These are phyloP conservation scores for Priceomyces castillae DNA, from an alignment of 805 yeast species.

Conservation along the genomic window DNA sequence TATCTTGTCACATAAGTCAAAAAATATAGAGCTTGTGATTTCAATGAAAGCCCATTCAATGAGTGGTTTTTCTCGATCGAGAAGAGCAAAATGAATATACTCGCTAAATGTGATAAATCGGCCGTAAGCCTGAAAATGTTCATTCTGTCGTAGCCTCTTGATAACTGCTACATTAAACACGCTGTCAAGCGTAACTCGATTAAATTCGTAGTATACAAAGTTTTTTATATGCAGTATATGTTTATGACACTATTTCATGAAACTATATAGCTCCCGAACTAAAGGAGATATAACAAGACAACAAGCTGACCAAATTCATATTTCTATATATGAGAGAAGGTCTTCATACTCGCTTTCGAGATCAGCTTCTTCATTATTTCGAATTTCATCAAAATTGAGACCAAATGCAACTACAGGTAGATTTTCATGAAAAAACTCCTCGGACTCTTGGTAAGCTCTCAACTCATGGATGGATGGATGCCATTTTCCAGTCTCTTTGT, in stretches of 20 bases:
- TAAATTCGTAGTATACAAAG: neutral
- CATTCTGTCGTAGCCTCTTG: constrained; percentile 22
- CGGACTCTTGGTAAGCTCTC: constrained; percentile 11
- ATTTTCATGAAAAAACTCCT: constrained; percentile 5
- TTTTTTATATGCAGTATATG: constrained; percentile 1
- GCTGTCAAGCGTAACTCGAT: constrained; percentile 1
- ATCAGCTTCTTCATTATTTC: constrained; percentile 7
- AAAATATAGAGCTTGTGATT: constrained; percentile 78
- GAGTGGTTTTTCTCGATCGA: constrained; percentile 64
- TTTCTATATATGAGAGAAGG: constrained; percentile 7
- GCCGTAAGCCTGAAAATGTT: constrained; percentile 50
- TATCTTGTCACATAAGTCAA: constrained; percentile 39
- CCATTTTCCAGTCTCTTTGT: constrained; percentile 19
- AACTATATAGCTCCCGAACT: too few species aligned
- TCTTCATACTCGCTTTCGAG: constrained; percentile 18
- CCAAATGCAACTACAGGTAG: constrained; percentile 10
- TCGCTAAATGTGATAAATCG: constrained; percentile 79
- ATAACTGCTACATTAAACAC: constrained; percentile 3
- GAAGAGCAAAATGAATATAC: constrained; percentile 71
- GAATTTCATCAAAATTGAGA: constrained; percentile 8
- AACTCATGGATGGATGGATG: constrained; percentile 12
- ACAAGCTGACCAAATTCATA: neutral
- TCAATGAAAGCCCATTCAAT: constrained; percentile 80
- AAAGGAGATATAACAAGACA: too few species aligned
- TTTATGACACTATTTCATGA: too few species aligned